Base-by-base conservation (phyloP, 2,329 filamentous ascomycete species). In the Colletotrichum karsti region DNA sequence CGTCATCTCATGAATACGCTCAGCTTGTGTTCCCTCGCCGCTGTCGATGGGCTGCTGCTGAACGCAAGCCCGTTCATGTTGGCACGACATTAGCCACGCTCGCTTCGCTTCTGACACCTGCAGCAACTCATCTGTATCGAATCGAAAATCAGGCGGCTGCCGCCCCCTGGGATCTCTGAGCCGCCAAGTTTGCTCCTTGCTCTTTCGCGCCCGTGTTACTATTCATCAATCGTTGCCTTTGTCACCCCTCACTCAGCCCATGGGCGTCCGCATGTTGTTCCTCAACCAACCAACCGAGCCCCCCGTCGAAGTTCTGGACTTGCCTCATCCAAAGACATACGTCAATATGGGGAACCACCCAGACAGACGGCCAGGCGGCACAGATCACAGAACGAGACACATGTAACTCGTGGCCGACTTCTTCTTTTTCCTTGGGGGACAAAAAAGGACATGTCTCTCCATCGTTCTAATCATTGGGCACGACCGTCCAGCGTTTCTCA, bases 21-120 rank as follows among this genome's bases (percentile, higher is more conserved):
- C 46, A 54, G 46, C 46, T 55, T n/a, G 57, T 54, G 46, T 46
- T n/a, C 30, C 22, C 24, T 44, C 33, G 24, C 26, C n/a, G 24
- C 37, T 18, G 55, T 15, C 37, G n/a, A 10, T 18, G 22, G 53
- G n/a, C n/a, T n/a, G n/a, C 55, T 46, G 55, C 7, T 33, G 46
- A 18, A 9, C n/a, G 12, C 20, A 51, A 46, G 56, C n/a, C 30
- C n/a, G 20, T 37, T 12, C 26, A 63, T 18, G 37, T n/a, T 50
- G 37, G 37, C 46, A 57, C 64, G 33, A 44, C 65, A 55, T 59
- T 30, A 59, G 53, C 54, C 53, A 53, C 53, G 30, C 37, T 65
- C 60, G 44, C 65, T 65, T 67, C 41, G 50, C 63, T 53, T 57
- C 64, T 57, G 42, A 63, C 64, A 58, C 59, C 39, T 67, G 58